Evolutionary conservation across 306 rosid species (phyloP), one percentile per base, ranked within the genome.

Genomic region (Acacia confusa): DNA sequence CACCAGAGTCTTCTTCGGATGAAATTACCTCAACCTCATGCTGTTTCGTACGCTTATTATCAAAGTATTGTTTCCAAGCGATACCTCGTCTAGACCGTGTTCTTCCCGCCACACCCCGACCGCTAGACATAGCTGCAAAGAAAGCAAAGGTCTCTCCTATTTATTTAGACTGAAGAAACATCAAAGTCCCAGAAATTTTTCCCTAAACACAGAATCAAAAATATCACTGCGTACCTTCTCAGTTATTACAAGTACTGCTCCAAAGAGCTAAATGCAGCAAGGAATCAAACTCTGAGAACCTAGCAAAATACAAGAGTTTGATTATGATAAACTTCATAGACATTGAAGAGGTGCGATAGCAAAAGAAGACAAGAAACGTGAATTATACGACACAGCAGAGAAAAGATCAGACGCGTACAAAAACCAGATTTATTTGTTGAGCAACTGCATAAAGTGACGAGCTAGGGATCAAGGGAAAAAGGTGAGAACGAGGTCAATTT

Each of bases 61-160:
- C 70, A 24, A 68, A 15, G 52, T 82, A 4, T 22, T 74, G 60
- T 48, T 64, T 58, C 58, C 20, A 16, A 40, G 27, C 1, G 27
- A 32, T 34, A 13, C 53, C 66, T 45, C 2, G 57, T n/a, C 79
- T 57, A 45, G 41, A 10, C 82, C 86, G 75, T 9, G 88, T 86
- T 55, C 88, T 82, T 65, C 64, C 68, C 32, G 82, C 66, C 3
- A 82, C 34, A 22, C 38, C 36, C 55, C 17, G 24, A 24, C 65
- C 32, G 40, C 24, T 20, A 53, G 40, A 14, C 79, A 75, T 74
- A 19, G 32, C 43, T 53, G 78, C 20, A 55, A n/a, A 45, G 9
- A 9, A 50, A 47, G 17, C 38, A 75, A 40, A 38, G 8, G 15
- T 15, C 13, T 65, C 70, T 14, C 14, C 55, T 57, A 24, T 58